These are phyloP conservation scores for Podospora anserina DNA, from an alignment of 495 filamentous ascomycete genomes.

Conservation along the genomic window DNA sequence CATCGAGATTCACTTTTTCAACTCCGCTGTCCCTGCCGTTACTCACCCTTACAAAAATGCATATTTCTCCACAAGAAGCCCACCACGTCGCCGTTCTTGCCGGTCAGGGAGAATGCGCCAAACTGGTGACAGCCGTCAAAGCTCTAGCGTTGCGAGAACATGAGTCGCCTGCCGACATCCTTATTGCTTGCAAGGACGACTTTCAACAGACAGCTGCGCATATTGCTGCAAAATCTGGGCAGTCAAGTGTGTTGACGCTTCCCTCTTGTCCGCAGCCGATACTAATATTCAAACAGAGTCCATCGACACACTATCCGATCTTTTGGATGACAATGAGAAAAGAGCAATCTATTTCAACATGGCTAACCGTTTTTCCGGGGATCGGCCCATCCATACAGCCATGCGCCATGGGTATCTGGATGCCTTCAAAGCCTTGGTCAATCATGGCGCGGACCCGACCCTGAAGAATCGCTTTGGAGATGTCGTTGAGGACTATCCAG, in stretches of 20 bases:
- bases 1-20: background rate
- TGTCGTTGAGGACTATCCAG: constrained; percentile 26
- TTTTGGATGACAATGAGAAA: constrained; percentile 22
- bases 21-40: no score
- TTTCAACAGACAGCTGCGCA: constrained; percentile 34
- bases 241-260: constrained; percentile 15
- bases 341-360: constrained; percentile 29
- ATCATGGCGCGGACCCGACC: constrained; percentile 31
- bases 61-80: constrained; percentile 24
- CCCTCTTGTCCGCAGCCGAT: background rate
- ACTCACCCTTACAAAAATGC: constrained; percentile 18
- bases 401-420: constrained; percentile 31
- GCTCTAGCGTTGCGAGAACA: constrained; percentile 25
- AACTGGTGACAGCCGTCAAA: constrained; percentile 19
- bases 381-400: constrained; percentile 31
- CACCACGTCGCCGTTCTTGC: constrained; percentile 29
- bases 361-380: constrained; percentile 32
- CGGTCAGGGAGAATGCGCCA: constrained; percentile 26
- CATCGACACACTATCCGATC: constrained; percentile 26
- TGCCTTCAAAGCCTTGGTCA: constrained; percentile 24
- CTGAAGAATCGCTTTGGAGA: constrained; percentile 34
- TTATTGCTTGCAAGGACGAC: constrained; percentile 32
- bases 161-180: constrained; percentile 19
- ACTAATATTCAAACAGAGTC: constrained; percentile 18
- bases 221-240: constrained; percentile 30